These are phyloP conservation scores for Linnemannia schmuckeri DNA, from an alignment of 192 early-diverging fungal genomes.

Conservation along the genomic window DNA sequence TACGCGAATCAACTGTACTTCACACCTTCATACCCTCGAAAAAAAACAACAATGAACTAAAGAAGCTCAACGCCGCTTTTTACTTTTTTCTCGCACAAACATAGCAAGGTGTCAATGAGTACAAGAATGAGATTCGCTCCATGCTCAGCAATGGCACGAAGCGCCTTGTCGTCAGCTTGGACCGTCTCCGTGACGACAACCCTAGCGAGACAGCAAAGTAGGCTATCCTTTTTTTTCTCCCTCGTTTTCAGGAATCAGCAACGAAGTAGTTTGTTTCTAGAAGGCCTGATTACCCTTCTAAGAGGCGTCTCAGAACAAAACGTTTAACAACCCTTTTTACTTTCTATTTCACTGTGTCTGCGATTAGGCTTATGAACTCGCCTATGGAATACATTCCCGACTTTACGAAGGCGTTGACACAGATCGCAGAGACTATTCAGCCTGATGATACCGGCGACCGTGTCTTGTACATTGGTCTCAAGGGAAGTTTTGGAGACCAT, in stretches of 20 bases:
- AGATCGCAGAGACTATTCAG: constrained; percentile 64
- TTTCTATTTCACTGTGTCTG: background rate
- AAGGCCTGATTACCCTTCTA: too few species aligned
- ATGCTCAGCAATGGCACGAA: constrained; percentile 42
- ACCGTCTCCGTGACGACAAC: constrained; percentile 87
- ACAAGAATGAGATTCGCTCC: constrained; percentile 57
- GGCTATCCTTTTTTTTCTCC: background rate
- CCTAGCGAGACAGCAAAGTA: constrained; percentile 81
- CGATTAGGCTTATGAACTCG: constrained; percentile 69
- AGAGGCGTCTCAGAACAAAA: background rate
- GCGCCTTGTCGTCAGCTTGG: constrained; percentile 90
- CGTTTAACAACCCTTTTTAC: background rate
- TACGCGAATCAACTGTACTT: background rate
- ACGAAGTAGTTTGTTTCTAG: too few species aligned
- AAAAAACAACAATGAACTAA: background rate
- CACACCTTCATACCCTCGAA: background rate
- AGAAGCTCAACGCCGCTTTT: background rate
- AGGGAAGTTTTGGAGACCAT: constrained; percentile 93
- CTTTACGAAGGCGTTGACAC: constrained; percentile 83
- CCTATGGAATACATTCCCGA: constrained; percentile 90
- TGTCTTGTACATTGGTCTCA: constrained; percentile 83
- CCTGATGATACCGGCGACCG: constrained; percentile 54
- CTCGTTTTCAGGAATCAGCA: background rate
- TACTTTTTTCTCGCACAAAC: background rate
- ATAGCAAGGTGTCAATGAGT: constrained; percentile 49